These are phyloP conservation scores for Dictyophora rubrovolvata DNA, from an alignment of 768 basidiomycete genomes.

Conservation along the genomic window DNA sequence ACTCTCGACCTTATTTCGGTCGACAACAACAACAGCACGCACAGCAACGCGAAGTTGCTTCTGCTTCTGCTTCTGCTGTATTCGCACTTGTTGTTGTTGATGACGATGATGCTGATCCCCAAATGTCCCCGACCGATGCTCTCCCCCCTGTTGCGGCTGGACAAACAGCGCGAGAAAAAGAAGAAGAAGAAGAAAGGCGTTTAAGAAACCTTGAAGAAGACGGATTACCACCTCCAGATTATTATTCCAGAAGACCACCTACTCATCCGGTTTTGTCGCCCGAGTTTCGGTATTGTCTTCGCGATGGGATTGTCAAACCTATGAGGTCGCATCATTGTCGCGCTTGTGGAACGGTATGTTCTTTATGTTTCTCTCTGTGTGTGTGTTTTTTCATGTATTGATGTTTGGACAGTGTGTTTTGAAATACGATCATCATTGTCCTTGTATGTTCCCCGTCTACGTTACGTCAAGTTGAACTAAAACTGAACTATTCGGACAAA, in stretches of 20 bases:
- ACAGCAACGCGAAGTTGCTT: slow-evolving; percentile 15
- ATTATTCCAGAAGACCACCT: slow-evolving; percentile 25
- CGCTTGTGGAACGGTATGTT: slow-evolving; percentile 66
- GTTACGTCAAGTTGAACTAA: background rate
- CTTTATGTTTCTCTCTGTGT: background rate
- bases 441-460: slow-evolving; percentile 42
- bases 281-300: slow-evolving; percentile 55
- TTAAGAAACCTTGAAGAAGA: background rate
- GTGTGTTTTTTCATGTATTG: background rate
- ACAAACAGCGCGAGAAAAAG: background rate
- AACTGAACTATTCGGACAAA: background rate
- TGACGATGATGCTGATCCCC: background rate
- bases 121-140: background rate
- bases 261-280: slow-evolving; percentile 42
- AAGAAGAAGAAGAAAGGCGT: slow-evolving; percentile 1
- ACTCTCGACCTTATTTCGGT: slow-evolving; percentile 14
- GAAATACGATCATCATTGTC: slow-evolving; percentile 85
- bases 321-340: slow-evolving; percentile 73
- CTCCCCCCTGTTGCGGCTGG: background rate
- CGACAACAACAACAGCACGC: slow-evolving; percentile 22
- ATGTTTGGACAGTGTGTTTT: slow-evolving; percentile 50
- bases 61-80: slow-evolving; percentile 45
- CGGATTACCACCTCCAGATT: slow-evolving; percentile 12
- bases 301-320: slow-evolving; percentile 62
- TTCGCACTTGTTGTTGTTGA: background rate